These are phyloP conservation scores for Toxicodendron radicans DNA, from an alignment of 345 rosid genomes.

Conservation along the genomic window DNA sequence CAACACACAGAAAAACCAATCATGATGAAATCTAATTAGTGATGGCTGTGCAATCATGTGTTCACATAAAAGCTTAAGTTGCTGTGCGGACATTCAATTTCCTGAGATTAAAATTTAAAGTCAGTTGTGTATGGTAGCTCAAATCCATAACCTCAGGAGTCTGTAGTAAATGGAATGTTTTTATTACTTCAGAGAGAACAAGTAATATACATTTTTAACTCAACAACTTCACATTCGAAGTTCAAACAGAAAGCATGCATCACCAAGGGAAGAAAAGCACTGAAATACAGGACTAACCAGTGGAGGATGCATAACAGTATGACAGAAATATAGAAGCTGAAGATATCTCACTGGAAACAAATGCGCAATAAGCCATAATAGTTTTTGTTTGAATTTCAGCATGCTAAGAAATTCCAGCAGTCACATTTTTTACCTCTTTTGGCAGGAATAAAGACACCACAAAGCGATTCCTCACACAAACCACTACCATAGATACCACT, in stretches of 20 bases:
- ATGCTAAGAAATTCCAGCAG: background rate
- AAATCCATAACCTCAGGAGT: background rate
- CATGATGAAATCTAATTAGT: background rate
- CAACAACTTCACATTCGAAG: background rate
- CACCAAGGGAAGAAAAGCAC: background rate
- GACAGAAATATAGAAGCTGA: background rate
- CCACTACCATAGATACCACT: background rate
- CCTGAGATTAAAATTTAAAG: background rate
- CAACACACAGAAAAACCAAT: no score
- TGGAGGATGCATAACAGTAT: background rate
- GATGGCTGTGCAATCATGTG: background rate
- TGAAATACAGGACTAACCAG: background rate
- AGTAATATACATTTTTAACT: background rate
- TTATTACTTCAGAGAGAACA: background rate
- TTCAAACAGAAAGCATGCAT: background rate
- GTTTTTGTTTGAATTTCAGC: background rate
- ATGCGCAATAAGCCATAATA: background rate
- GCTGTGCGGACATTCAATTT: background rate
- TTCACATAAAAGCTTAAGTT: background rate
- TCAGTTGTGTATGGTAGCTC: background rate
- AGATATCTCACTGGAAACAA: background rate
- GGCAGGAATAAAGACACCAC: background rate
- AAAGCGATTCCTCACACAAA: background rate
- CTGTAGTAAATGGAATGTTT: no score
- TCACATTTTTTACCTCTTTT: background rate